Percentiles rank a stretch among this genome's conserved stretches.
Conservation (phyloP, 2,329 filamentous ascomycete species). For the Exophiala spinifera region DNA sequence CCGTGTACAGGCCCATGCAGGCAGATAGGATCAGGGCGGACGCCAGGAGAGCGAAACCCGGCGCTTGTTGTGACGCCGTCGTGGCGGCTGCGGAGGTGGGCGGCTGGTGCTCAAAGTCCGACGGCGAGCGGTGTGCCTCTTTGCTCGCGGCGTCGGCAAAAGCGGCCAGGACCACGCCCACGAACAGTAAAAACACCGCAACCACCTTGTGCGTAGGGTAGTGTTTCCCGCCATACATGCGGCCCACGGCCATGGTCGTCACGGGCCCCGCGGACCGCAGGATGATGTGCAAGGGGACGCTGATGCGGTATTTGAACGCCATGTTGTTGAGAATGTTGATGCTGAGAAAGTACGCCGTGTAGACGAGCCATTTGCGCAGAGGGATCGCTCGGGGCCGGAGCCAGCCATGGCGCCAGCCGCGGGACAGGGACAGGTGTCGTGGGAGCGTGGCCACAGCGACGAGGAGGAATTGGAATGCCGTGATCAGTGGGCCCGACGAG, state of each 20-base stretch:
- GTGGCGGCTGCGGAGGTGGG: slow-evolving; percentile 1
- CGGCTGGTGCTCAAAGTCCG: slow-evolving; percentile 17
- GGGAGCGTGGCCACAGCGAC: slow-evolving; percentile 75
- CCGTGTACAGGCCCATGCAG: slow-evolving; percentile 92
- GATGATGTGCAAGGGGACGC: slow-evolving; percentile 95
- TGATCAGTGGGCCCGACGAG: slow-evolving; percentile 77
- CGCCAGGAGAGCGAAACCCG: slow-evolving; percentile 78
- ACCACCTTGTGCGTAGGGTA: slow-evolving; percentile 78
- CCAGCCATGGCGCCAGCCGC: slow-evolving; percentile 64
- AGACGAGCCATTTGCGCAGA: slow-evolving; percentile 77
- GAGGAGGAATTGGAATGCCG: slow-evolving; percentile 84
- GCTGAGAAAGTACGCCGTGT: slow-evolving; percentile 84
- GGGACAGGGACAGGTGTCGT: slow-evolving; percentile 62
- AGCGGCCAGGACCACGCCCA: slow-evolving; percentile 82
- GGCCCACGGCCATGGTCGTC: slow-evolving; percentile 90
- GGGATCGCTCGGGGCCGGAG: slow-evolving; percentile 77
- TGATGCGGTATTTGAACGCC: slow-evolving; percentile 95
- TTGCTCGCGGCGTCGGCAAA: slow-evolving; percentile 86
- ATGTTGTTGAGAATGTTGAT: slow-evolving; percentile 98
- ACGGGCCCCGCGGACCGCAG: slow-evolving; percentile 92
- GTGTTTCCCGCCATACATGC: slow-evolving; percentile 71
- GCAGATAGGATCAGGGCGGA: slow-evolving; percentile 86
- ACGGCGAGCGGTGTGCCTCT: slow-evolving; percentile 6
- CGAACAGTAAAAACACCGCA: slow-evolving; percentile 77
- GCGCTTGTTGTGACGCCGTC: slow-evolving; percentile 21